Base-by-base conservation (phyloP, 345 rosid species). In the Ailanthus altissimus region DNA sequence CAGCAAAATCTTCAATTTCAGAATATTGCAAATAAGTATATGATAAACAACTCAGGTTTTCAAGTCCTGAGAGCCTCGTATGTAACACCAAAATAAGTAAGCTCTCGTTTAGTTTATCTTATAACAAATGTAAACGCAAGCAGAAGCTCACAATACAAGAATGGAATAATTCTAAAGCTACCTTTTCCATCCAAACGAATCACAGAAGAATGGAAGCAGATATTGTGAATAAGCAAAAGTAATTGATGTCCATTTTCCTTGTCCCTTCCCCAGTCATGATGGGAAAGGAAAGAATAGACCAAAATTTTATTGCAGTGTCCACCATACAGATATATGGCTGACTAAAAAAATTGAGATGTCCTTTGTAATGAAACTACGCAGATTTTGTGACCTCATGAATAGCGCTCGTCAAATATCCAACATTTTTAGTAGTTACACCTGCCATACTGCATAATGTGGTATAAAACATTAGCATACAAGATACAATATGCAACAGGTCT, bases 401-500 rank as follows among this genome's bases (percentile, higher is more conserved):
- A 46, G 97, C 99, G 75, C 88, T 93, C 14, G 98, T 98, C 81
- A 95, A 83, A 85, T 89, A 95, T 73, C 85, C 89, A 10, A 95
- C 97, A 43, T 90, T 95, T 47, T 91, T 92, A 1, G 92, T 88
- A 0, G 98, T 95, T 47, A 95, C 88, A 40, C 99, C 98, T 8
- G 99, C 98, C 99, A 95, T 92, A 78, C 99, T 95, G 96, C 81
- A 87, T 23, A 54, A 23, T 36, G 45, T 43, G 5, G 25, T 54
- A 69, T 5, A 32, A n/a, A 8, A 66, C 43, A 72, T 81, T 49
- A 81, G 80, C 45, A 32, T 32, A 32, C 38, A 43, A 61, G 59
- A 46, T 23, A 45, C 10, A 1, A 46, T 11, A 26, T 14, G 51
- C 70, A 20, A 18, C 16, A 11, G 10, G 18, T 28, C 43, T 46